A percentile compares a stretch with the other conserved stretches of the same genome.
Evolutionary conservation across 2,329 filamentous ascomycete species (phyloP).

Genomic region (Xylaria hypoxylon): DNA sequence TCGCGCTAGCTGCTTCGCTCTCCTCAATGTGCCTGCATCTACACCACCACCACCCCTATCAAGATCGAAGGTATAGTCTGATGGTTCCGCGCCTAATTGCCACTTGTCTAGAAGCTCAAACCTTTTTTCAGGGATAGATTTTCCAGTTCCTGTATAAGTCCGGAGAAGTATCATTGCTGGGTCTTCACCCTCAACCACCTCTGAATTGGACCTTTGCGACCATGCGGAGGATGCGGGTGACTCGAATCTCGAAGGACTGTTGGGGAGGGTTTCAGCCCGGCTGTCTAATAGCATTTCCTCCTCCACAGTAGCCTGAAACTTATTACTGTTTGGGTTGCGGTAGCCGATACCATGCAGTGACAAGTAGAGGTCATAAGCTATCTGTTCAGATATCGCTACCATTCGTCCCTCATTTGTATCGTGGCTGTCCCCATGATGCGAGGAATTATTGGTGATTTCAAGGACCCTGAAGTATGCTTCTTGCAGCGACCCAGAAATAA

Average conservation of each 20-base stretch:
- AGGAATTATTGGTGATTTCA: slow-evolving; percentile 27
- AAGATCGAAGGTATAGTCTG: slow-evolving; percentile 48
- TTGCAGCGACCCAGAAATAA: slow-evolving; percentile 36
- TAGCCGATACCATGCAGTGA: slow-evolving; percentile 45
- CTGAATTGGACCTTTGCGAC: slow-evolving; percentile 39
- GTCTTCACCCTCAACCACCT: slow-evolving; percentile 43
- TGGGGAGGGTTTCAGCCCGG: slow-evolving; percentile 43
- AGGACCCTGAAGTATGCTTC: slow-evolving; percentile 42
- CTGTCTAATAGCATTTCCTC: slow-evolving; percentile 45
- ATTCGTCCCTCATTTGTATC: slow-evolving; percentile 28
- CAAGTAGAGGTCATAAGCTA: slow-evolving; percentile 49
- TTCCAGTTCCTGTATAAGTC: slow-evolving; percentile 49
- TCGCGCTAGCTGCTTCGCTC: slow-evolving; percentile 45
- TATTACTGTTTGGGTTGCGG: slow-evolving; percentile 28
- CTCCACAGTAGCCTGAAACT: slow-evolving; percentile 29
- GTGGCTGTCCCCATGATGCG: slow-evolving; percentile 10
- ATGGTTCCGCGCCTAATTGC: slow-evolving; percentile 44
- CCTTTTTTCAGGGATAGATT: slow-evolving; percentile 42
- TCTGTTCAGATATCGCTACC: slow-evolving; percentile 39
- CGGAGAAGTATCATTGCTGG: slow-evolving; percentile 47
- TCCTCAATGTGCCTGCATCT: slow-evolving; percentile 44
- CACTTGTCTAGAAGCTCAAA: slow-evolving; percentile 48
- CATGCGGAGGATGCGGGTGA: slow-evolving; percentile 37
- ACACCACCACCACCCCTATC: slow-evolving; percentile 47
- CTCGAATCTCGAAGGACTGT: slow-evolving; percentile 40